These are phyloP conservation scores for Ganoderma resinaceum DNA, from an alignment of 1,284 basidiomycete genomes.

Conservation along the genomic window DNA sequence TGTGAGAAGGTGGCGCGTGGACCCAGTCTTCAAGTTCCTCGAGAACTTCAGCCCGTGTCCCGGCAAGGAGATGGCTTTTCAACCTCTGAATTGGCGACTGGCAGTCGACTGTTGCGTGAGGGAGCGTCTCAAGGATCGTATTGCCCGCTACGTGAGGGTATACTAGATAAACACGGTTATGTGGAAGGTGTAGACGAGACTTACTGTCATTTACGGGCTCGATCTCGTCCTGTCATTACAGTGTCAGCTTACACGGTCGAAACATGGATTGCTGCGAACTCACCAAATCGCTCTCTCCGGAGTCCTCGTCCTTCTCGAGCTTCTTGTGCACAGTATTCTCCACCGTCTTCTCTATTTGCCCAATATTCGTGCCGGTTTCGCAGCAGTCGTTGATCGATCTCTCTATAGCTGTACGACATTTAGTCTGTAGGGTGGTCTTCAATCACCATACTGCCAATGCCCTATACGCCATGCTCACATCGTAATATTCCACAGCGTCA, in stretches of 20 bases:
- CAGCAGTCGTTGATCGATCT: not conserved
- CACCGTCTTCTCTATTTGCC: not conserved
- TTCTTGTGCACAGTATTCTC: no score
- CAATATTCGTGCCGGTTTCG: not conserved
- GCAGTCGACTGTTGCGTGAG: slow-evolving; percentile 9
- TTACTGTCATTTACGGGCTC: not conserved
- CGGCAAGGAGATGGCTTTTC: slow-evolving; percentile 21
- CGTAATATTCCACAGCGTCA: not conserved
- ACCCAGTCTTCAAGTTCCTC: slow-evolving; percentile 20
- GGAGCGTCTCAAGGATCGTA: slow-evolving; percentile 5
- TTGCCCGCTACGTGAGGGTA: not conserved
- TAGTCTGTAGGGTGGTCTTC: not conserved
- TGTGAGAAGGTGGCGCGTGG: not conserved
- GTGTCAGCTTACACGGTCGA: not conserved
- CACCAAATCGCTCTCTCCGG: not conserved
- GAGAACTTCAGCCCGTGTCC: slow-evolving; percentile 19
- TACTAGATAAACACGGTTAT: no score
- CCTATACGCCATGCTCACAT: not conserved
- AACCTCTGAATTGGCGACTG: not conserved
- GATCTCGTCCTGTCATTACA: not conserved
- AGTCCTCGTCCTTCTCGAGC: not conserved
- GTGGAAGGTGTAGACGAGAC: not conserved
- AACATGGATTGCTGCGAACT: not conserved
- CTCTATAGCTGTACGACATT: not conserved
- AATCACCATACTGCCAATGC: not conserved